These are phyloP conservation scores for Nemophila menziesii DNA, from an alignment of 257 asterid genomes.

Conservation along the genomic window DNA sequence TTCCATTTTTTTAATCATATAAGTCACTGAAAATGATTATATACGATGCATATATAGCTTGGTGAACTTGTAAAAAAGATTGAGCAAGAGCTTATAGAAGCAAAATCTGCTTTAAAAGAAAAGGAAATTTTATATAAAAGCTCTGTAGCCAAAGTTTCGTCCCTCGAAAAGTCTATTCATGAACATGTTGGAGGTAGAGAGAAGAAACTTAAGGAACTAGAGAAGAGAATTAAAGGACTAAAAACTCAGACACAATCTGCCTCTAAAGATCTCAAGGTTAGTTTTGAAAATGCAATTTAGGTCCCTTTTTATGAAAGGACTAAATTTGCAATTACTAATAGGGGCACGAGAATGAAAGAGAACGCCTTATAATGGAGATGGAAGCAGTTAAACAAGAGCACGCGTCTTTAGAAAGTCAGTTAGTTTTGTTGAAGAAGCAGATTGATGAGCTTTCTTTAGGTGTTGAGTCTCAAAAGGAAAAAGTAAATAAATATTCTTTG, in stretches of 20 bases:
- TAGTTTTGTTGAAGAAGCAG: constrained; percentile 45
- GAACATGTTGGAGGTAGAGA: constrained; percentile 82
- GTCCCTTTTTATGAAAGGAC: neutral
- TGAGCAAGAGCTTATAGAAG: constrained; percentile 72
- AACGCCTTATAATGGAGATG: constrained; percentile 82
- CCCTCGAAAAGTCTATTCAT: constrained; percentile 63
- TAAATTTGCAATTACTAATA: constrained; percentile 18
- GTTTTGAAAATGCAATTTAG: constrained; percentile 3
- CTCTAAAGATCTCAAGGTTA: constrained; percentile 68
- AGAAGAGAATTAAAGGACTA: constrained; percentile 59
- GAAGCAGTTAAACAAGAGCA: constrained; percentile 82
- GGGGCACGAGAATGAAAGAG: constrained; percentile 83
- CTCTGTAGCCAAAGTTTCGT: constrained; percentile 57
- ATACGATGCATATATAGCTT: constrained; percentile 44
- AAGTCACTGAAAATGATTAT: neutral
- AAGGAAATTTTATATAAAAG: constrained; percentile 45
- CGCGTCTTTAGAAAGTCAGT: constrained; percentile 51
- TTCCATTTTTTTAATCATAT: neutral
- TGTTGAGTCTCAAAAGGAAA: constrained; percentile 51
- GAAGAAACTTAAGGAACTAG: constrained; percentile 66
- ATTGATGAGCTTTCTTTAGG: constrained; percentile 39
- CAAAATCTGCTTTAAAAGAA: constrained; percentile 47
- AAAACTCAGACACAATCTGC: constrained; percentile 69
- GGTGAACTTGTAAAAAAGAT: constrained; percentile 68
- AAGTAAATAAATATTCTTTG: constrained; percentile 38